Percentiles rank a stretch among this genome's conserved stretches.
These are phyloP conservation scores for Paecilomyces dactylethromorphus DNA, from an alignment of 2,329 filamentous ascomycete species.

Conservation along the genomic window DNA sequence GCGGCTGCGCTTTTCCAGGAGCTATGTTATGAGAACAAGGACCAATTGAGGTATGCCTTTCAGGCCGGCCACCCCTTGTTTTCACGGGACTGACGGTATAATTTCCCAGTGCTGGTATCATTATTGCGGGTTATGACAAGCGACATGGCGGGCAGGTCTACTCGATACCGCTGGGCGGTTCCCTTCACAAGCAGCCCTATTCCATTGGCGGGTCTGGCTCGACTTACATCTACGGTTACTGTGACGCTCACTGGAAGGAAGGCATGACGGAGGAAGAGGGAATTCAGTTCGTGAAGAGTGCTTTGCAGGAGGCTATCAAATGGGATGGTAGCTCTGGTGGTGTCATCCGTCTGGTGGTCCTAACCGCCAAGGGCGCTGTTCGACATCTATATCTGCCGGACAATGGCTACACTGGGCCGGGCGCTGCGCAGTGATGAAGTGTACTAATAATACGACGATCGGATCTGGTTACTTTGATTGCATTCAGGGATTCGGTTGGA, in stretches of 20 bases:
- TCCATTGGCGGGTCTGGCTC: constrained; percentile 94
- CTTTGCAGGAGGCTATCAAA: constrained; percentile 91
- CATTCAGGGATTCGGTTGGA: neutral
- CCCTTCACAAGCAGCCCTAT: constrained; percentile 94
- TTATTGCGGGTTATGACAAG: constrained; percentile 97
- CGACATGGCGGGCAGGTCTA: constrained; percentile 95
- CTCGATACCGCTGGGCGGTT: constrained; percentile 91
- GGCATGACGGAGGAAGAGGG: constrained; percentile 90
- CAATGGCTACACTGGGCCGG: constrained; percentile 74
- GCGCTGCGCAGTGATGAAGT: constrained; percentile 41
- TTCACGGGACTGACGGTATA: constrained; percentile 3
- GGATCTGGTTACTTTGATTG: constrained; percentile 12
- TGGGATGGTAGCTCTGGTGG: constrained; percentile 99
- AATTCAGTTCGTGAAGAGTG: constrained; percentile 84
- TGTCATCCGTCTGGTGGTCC: constrained; percentile 94
- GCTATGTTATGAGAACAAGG: constrained; percentile 97
- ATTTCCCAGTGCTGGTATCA: constrained; percentile 72
- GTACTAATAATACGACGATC: constrained; percentile 13
- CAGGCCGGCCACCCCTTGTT: neutral
- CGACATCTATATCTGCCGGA: constrained; percentile 95
- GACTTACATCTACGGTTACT: constrained; percentile 99
- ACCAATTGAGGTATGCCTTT: constrained; percentile 67
- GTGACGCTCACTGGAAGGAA: constrained; percentile 92
- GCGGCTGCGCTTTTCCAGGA: constrained; percentile 96
- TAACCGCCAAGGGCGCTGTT: constrained; percentile 83